Percentiles rank a stretch among this genome's conserved stretches.
phyloP scores from a whole-genome alignment of 1,284 basidiomycete species.

The Pseudozyma sp. region DNA sequence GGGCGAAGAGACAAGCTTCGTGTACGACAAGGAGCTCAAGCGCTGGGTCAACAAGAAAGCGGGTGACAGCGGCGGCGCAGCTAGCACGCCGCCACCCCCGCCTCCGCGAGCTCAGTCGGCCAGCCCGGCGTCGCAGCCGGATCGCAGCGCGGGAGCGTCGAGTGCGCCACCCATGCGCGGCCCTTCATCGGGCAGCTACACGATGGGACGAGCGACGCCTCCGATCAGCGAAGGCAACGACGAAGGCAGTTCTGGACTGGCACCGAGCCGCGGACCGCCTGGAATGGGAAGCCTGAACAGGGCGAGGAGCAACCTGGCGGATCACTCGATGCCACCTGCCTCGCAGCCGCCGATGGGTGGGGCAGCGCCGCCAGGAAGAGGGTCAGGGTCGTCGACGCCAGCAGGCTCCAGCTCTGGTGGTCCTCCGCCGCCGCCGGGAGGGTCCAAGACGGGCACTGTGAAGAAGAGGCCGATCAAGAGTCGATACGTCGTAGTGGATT shows the following conservation, averaged over 20 bases:
- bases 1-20: slow-evolving; percentile 90
- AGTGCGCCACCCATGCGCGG: slow-evolving; percentile 43
- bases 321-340: slow-evolving; percentile 57
- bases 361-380: slow-evolving; percentile 2
- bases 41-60: slow-evolving; percentile 95
- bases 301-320: slow-evolving; percentile 58
- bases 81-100: slow-evolving; percentile 60
- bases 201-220: slow-evolving; percentile 36
- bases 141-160: slow-evolving; percentile 30
- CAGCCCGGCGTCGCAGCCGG: slow-evolving; percentile 56
- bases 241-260: slow-evolving; percentile 34
- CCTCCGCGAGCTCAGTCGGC: slow-evolving; percentile 54
- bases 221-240: slow-evolving; percentile 48
- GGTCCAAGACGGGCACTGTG: slow-evolving; percentile 35
- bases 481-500: slow-evolving; percentile 66
- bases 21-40: slow-evolving; percentile 93
- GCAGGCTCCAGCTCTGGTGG: slow-evolving; percentile 8
- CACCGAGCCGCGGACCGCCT: slow-evolving; percentile 22
- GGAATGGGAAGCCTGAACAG: slow-evolving; percentile 31
- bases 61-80: slow-evolving; percentile 53
- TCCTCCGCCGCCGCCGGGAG: slow-evolving; percentile 45
- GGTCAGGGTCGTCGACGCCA: slow-evolving; percentile 23
- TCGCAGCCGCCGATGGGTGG: slow-evolving; percentile 46
- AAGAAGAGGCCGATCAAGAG: slow-evolving; percentile 67
- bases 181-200: slow-evolving; percentile 21